Percentiles rank a stretch among this genome's conserved stretches.
Conservation (phyloP, 2,329 filamentous ascomycete species). For the Verticillium dahliae region DNA sequence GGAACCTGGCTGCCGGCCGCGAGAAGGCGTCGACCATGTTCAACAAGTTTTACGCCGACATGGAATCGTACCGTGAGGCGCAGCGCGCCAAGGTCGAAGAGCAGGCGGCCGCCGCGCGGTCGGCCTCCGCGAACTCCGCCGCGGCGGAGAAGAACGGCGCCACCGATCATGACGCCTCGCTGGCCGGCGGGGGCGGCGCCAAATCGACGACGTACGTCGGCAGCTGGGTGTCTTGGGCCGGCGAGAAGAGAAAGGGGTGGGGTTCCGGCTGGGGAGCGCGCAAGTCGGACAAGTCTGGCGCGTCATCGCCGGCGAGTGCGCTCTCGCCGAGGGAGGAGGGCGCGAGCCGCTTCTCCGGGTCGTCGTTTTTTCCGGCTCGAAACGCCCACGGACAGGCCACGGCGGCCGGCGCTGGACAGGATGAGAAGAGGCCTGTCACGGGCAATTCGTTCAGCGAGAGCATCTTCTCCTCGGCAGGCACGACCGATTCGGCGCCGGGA, state of each 20-base stretch:
- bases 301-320: background rate
- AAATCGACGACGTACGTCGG: conserved; percentile 60
- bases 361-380: conserved; percentile 1
- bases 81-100: conserved; percentile 35
- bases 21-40: conserved; percentile 85
- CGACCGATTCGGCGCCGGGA: conserved; percentile 6
- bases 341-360: conserved; percentile 2
- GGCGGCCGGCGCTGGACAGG: background rate
- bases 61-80: conserved; percentile 57
- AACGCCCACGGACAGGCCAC: conserved; percentile 2
- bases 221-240: conserved; percentile 64
- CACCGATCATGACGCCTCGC: conserved; percentile 39
- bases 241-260: conserved; percentile 66
- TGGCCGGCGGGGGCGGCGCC: conserved; percentile 25
- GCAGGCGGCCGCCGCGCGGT: conserved; percentile 15
- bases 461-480: conserved; percentile 29
- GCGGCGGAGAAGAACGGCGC: conserved; percentile 17
- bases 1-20: conserved; percentile 79
- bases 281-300: conserved; percentile 3
- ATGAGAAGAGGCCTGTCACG: conserved; percentile 22
- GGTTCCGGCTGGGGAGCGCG: conserved; percentile 30
- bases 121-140: conserved; percentile 12
- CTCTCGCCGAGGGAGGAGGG: conserved; percentile 10
- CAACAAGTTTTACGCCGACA: conserved; percentile 83
- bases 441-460: conserved; percentile 39